Percentiles rank a stretch among this genome's conserved stretches.
These are phyloP conservation scores for Vaccinium macrocarpon DNA, from an alignment of 148 eudicot genomes.

Conservation along the genomic window DNA sequence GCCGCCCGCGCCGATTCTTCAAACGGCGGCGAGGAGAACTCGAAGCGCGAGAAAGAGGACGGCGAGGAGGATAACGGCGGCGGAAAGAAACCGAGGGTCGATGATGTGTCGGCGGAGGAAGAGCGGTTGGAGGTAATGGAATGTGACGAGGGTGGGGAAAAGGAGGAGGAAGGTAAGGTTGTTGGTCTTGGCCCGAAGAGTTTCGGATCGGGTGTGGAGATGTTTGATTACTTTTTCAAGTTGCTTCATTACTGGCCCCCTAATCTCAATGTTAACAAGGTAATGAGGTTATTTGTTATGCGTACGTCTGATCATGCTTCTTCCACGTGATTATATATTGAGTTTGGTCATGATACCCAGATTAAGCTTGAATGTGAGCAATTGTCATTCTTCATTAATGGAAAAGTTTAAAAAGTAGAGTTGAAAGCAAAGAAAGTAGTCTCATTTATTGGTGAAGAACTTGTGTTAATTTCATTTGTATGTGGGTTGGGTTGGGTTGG, in stretches of 20 bases:
- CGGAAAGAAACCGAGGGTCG: constrained; percentile 57
- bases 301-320: background rate
- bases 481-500: background rate
- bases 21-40: constrained; percentile 23
- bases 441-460: background rate
- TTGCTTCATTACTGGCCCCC: constrained; percentile 70
- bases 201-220: constrained; percentile 53
- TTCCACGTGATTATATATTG: background rate
- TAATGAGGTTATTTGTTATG: constrained; percentile 14
- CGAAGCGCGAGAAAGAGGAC: constrained; percentile 63
- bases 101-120: constrained; percentile 59
- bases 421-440: background rate
- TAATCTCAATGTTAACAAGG: constrained; percentile 64
- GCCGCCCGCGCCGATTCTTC: constrained; percentile 5
- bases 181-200: constrained; percentile 51
- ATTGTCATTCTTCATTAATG: no score
- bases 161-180: constrained; percentile 34
- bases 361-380: background rate
- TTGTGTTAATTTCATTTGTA: background rate
- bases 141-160: constrained; percentile 11
- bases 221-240: constrained; percentile 77
- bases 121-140: constrained; percentile 38
- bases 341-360: background rate
- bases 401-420: no score
- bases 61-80: constrained; percentile 27